These are phyloP conservation scores for Ascochyta pisi DNA, from an alignment of 2,329 filamentous ascomycete genomes.

Conservation along the genomic window DNA sequence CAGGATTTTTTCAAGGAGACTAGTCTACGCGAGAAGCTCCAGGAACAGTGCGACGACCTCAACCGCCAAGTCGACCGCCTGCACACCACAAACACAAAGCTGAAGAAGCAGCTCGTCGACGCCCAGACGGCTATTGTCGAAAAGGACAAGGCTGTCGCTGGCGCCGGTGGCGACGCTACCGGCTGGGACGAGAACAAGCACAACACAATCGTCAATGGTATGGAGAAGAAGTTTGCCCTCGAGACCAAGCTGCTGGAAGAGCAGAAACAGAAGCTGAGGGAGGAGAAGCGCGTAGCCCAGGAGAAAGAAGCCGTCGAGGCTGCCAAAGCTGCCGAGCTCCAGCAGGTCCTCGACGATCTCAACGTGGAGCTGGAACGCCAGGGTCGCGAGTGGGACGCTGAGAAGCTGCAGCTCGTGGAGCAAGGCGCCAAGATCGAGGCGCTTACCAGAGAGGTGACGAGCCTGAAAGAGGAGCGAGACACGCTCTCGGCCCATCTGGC, in stretches of 20 bases:
- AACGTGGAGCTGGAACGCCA: conserved; percentile 46
- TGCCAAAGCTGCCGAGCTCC: conserved; percentile 42
- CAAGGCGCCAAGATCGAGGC: conserved; percentile 39
- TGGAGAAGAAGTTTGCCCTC: conserved; percentile 46
- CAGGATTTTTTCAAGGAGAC: conserved; percentile 51
- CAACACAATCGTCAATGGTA: conserved; percentile 37
- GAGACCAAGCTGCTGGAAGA: conserved; percentile 44
- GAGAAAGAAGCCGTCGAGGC: conserved; percentile 42
- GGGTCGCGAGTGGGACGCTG: conserved; percentile 44
- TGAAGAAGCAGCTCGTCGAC: conserved; percentile 43
- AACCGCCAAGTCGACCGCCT: conserved; percentile 41
- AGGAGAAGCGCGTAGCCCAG: conserved; percentile 40
- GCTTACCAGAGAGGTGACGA: conserved; percentile 33
- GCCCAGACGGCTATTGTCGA: conserved; percentile 40
- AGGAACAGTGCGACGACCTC: conserved; percentile 46
- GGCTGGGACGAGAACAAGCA: conserved; percentile 31
- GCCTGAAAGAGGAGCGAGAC: conserved; percentile 37
- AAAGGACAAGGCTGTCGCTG: conserved; percentile 40
- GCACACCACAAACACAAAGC: conserved; percentile 38
- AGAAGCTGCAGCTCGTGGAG: conserved; percentile 46
- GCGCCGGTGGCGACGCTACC: conserved; percentile 19
- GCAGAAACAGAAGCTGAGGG: conserved; percentile 40
- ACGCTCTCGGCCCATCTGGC: conserved; percentile 29
- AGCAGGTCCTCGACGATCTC: conserved; percentile 45
- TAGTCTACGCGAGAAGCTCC: conserved; percentile 44